Evolutionary conservation across 352 stramenopile genomes (phyloP), one percentile per base, ranked within the genome.

Genomic region (Phytophthora europaea): DNA sequence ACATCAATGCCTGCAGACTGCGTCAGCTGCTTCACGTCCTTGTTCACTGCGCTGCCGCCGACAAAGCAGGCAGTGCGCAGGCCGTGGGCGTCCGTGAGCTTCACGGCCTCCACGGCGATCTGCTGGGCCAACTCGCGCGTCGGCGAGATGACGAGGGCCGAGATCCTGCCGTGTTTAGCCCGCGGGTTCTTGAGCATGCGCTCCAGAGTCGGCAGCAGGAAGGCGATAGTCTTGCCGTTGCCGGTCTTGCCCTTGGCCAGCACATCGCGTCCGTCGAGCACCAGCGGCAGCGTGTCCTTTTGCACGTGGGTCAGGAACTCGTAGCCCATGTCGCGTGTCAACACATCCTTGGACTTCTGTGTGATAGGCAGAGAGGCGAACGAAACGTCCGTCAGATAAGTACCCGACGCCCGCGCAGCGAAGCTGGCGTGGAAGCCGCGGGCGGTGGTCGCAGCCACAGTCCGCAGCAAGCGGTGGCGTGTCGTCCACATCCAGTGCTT

Each of bases 51-150:
- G 13, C 84, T 98, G 28, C 97, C 97, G 16, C 97, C 97, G 47
- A 93, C 80, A 68, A 94, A 91, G 73, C 80, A 94, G 40, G 77
- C 70, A 4, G 85, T 87, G 52, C 72, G 70, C 47, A 97, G 74
- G 26, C 76, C 65, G 75, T 98, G 92, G 76, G 96, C 98, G 53
- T 85, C 85, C 45, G 85, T 81, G 12, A 99, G 79, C 45, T 94
- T 89, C 53, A 91, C 83, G 3, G 88, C 91, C 78, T 99, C 94
- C 38, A 90, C 86, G n/a, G 84, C 81, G 65, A 99, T 99, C 85
- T 99, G 98, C 53, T 99, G 82, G 15, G 97, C 97, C 36, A 99
- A 75, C 77, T 99, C 98, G 36, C 97, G 85, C 57, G 97, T 99
- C 8, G 97, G 97, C 26, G 94, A 98, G 61, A 99, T 94, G 12